These are phyloP conservation scores for Pseudogymnoascus sp. DNA, from an alignment of 2,329 filamentous ascomycete species.

Conservation along the genomic window DNA sequence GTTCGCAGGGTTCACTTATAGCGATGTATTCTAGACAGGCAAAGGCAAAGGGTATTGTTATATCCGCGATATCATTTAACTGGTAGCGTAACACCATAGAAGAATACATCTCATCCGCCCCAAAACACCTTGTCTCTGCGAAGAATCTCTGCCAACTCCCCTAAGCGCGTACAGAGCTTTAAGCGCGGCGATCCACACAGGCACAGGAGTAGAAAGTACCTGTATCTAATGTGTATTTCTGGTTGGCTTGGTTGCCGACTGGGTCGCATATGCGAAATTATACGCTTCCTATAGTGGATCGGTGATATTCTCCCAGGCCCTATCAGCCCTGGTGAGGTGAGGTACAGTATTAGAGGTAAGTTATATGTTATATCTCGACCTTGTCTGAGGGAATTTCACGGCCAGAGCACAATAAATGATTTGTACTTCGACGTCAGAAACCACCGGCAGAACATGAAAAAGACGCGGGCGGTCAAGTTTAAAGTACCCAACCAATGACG, in stretches of 20 bases:
- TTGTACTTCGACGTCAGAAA: not conserved
- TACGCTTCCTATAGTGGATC: not conserved
- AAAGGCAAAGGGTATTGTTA: no score
- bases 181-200: slow-evolving; percentile 4
- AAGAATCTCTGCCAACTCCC: no score
- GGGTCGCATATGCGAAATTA: not conserved
- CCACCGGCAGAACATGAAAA: not conserved
- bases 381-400: not conserved
- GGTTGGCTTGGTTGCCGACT: not conserved
- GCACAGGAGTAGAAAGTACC: not conserved
- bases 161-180: not conserved
- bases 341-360: not conserved
- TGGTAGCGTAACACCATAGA: no score
- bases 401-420: not conserved
- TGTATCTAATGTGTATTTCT: not conserved
- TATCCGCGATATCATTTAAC: no score
- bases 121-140: no score
- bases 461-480: not conserved
- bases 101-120: no score
- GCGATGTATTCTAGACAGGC: no score
- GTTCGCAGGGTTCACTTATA: no score
- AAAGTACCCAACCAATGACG: slow-evolving; percentile 2
- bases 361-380: not conserved
- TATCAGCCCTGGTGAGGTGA: not conserved
- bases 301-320: not conserved